Evolutionary conservation across 495 filamentous ascomycete species (phyloP).

Genomic region (Neurospora africana): DNA sequence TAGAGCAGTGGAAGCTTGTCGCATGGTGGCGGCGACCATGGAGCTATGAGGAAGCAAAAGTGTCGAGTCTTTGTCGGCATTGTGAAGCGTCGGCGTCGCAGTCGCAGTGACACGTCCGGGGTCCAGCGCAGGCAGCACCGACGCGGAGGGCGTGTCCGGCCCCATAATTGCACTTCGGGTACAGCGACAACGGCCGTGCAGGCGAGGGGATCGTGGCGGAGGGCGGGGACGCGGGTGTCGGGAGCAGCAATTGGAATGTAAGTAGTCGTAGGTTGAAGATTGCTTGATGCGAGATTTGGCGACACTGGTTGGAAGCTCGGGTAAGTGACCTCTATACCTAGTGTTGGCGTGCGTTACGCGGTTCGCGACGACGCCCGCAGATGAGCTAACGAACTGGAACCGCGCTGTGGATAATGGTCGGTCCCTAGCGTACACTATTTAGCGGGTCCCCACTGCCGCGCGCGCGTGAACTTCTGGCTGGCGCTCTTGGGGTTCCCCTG

Average conservation of each 20-base stretch:
- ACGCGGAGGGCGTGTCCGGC: conserved; percentile 10
- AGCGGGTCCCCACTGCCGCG: background rate
- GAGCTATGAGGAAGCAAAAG: conserved; percentile 6
- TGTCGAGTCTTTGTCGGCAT: conserved; percentile 16
- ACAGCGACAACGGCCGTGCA: conserved; percentile 1
- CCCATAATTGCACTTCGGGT: conserved; percentile 12
- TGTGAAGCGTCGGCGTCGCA: background rate
- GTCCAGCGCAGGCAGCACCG: conserved; percentile 18
- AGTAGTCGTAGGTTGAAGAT: background rate
- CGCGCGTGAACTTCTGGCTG: background rate
- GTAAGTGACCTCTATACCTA: background rate
- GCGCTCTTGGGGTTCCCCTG: background rate
- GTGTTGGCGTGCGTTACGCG: conserved; percentile 16
- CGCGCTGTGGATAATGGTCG: conserved; percentile 1
- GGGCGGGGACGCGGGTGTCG: background rate
- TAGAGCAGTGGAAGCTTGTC: background rate
- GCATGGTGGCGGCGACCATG: background rate
- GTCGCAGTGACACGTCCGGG: conserved; percentile 9
- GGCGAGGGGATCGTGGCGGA: background rate
- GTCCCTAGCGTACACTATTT: background rate
- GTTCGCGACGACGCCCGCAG: conserved; percentile 21
- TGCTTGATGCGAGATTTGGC: conserved; percentile 18
- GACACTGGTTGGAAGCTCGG: conserved; percentile 9
- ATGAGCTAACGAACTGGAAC: conserved; percentile 13
- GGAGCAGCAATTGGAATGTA: conserved; percentile 4